These are phyloP conservation scores for Barnettozyma sucrosica DNA, from an alignment of 805 yeast species.

Conservation along the genomic window DNA sequence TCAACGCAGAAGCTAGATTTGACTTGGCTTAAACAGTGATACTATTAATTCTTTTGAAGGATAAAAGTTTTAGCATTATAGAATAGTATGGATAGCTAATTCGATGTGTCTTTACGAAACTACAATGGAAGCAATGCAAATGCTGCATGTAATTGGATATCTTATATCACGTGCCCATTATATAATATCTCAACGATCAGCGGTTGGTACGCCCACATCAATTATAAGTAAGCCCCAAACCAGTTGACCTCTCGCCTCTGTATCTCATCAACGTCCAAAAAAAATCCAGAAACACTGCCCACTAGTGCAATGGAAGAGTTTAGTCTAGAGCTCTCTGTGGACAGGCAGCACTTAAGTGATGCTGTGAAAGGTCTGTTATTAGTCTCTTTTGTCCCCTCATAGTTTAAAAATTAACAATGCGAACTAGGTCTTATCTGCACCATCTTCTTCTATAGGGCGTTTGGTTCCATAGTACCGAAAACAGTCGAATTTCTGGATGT, in stretches of 20 bases:
- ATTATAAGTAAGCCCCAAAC: not conserved
- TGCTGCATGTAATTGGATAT: not conserved
- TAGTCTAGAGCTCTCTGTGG: constrained; percentile 11
- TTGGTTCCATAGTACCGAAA: constrained; percentile 57
- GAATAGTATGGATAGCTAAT: not conserved
- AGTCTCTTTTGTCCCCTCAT: not conserved
- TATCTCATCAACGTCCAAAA: not conserved
- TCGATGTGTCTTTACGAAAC: no score
- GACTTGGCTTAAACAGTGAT: constrained; percentile 55
- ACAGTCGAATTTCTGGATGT: constrained; percentile 51
- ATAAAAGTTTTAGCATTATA: not conserved
- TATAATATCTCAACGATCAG: not conserved
- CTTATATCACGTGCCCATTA: not conserved
- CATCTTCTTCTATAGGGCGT: constrained; percentile 61
- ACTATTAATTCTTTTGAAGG: no score
- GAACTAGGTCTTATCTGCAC: constrained; percentile 43
- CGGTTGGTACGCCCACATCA: not conserved
- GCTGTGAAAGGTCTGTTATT: constrained; percentile 9
- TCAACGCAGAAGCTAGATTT: constrained; percentile 79
- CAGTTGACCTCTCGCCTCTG: not conserved
- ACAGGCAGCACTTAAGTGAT: constrained; percentile 8
- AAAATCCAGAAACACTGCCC: not conserved
- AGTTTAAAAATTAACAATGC: constrained; percentile 1
- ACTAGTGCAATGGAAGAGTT: constrained; percentile 9
- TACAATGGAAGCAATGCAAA: no score